Evolutionary conservation across 768 basidiomycete genomes (phyloP).

Genomic region (Mycena galericulata): DNA sequence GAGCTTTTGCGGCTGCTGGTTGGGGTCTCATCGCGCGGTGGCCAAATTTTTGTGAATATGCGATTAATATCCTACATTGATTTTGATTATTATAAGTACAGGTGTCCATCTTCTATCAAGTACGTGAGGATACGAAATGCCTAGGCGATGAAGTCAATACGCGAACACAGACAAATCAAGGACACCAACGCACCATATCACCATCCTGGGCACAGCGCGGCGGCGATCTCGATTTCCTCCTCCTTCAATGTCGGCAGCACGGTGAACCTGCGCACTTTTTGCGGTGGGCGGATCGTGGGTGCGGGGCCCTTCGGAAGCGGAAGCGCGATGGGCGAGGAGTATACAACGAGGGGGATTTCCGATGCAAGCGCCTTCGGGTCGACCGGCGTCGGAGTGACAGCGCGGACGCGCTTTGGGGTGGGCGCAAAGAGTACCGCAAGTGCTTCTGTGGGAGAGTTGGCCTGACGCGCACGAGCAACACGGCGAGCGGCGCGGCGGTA

Average conservation of each 20-base stretch:
- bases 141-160: no score
- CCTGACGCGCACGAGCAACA: not conserved
- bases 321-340: constrained; percentile 15
- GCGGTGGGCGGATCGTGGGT: constrained; percentile 13
- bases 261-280: not conserved
- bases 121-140: no score
- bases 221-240: not conserved
- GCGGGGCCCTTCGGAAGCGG: constrained; percentile 23
- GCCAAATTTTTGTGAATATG: no score
- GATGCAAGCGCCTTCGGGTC: constrained; percentile 12
- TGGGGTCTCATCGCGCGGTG: no score
- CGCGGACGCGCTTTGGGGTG: not conserved
- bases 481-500: constrained; percentile 22
- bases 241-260: constrained; percentile 6
- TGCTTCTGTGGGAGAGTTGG: not conserved
- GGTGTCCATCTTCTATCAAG: no score
- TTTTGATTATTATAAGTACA: no score
- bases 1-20: no score
- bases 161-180: no score
- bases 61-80: no score
- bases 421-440: not conserved
- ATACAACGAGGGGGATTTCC: constrained; percentile 6
- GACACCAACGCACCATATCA: no score
- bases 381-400: not conserved
- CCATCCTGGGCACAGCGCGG: constrained; percentile 12